phyloP scores from a whole-genome alignment of 73 alveolate genomes.

The Tetrahymena thermophila region DNA sequence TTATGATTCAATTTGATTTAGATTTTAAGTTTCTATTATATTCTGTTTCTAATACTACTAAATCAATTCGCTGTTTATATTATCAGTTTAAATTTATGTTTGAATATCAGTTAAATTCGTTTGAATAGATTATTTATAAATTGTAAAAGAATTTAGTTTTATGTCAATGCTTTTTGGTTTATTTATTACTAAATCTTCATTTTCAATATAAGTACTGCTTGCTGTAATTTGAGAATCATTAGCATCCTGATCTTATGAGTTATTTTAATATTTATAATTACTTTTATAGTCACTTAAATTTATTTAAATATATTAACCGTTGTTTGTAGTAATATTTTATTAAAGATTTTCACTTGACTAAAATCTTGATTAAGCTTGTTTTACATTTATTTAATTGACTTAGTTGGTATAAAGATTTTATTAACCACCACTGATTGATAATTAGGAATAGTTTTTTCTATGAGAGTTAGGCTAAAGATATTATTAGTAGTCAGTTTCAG shows the following conservation, averaged over 20 bases:
- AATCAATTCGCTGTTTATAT: not conserved
- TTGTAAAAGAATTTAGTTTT: not conserved
- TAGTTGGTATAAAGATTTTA: not conserved
- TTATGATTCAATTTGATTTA: no score
- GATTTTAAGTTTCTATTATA: no score
- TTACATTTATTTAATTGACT: not conserved
- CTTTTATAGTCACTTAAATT: not conserved
- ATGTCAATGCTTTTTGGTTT: not conserved
- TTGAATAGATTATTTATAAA: not conserved
- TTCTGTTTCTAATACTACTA: not conserved
- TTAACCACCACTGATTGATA: not conserved
- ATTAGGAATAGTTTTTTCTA: not conserved
- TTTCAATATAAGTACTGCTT: not conserved
- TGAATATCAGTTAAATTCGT: not conserved
- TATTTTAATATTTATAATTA: no score
- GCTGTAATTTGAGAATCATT: not conserved
- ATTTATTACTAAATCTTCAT: not conserved
- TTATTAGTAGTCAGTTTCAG: not conserved
- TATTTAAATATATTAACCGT: not conserved
- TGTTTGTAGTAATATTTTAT: not conserved
- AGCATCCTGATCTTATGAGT: not conserved
- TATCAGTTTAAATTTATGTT: not conserved
- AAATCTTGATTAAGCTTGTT: not conserved
- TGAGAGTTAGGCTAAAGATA: not conserved
- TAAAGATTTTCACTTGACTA: not conserved